Conservation (phyloP, 208 protist species). For the Trypanosoma scelopori region DNA sequence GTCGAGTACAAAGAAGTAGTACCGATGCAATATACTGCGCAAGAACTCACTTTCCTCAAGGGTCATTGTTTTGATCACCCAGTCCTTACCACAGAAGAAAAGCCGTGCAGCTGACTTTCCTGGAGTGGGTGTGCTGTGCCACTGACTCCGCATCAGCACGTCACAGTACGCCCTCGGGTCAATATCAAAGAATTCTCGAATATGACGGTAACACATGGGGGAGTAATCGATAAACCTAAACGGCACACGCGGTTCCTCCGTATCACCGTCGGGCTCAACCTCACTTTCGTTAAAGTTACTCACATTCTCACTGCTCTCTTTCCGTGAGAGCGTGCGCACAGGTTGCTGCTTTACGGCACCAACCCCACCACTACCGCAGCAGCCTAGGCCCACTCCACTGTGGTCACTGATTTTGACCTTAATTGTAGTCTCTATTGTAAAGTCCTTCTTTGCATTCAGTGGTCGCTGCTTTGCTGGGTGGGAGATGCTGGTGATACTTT, state of each 20-base stretch:
- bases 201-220: conserved; percentile 91
- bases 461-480: conserved; percentile 78
- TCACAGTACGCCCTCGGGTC: conserved; percentile 73
- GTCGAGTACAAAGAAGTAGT: conserved; percentile 90
- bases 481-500: conserved; percentile 80
- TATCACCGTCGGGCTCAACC: conserved; percentile 32
- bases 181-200: conserved; percentile 86
- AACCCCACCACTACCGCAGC: conserved; percentile 33
- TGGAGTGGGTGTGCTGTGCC: conserved; percentile 87
- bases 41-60: conserved; percentile 86
- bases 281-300: conserved; percentile 38
- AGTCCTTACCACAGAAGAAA: conserved; percentile 92
- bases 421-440: conserved; percentile 72
- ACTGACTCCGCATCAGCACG: conserved; percentile 67
- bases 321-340: background rate
- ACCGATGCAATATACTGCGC: conserved; percentile 85
- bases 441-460: conserved; percentile 78
- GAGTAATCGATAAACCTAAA: conserved; percentile 89
- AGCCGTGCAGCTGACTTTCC: conserved; percentile 89
- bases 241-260: conserved; percentile 31
- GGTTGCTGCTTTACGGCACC: conserved; percentile 2
- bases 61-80: conserved; percentile 94
- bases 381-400: conserved; percentile 1
- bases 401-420: conserved; percentile 29
- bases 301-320: background rate